Conservation (phyloP, 176 grass and related monocot species). For the Oryza punctata region DNA sequence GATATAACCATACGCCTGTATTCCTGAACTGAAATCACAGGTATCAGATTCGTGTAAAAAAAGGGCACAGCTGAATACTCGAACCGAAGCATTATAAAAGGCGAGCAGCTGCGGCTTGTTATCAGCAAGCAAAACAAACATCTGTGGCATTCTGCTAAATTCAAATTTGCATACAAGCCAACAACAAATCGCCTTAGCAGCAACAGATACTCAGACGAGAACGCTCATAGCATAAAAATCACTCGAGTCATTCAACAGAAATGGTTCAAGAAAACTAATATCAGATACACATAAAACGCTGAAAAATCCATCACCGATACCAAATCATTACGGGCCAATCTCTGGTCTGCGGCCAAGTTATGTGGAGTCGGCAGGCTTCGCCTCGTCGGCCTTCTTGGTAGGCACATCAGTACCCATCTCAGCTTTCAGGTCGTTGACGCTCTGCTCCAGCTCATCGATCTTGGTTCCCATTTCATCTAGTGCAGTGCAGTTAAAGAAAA, state of each 20-base stretch:
- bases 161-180: background rate
- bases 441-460: conserved; percentile 93
- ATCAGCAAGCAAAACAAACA: background rate
- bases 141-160: background rate
- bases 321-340: conserved; percentile 20
- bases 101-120: background rate
- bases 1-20: background rate
- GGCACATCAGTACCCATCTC: conserved; percentile 65
- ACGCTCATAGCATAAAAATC: conserved; percentile 6
- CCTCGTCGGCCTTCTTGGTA: conserved; percentile 61
- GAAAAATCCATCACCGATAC: conserved; percentile 2
- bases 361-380: conserved; percentile 46
- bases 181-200: conserved; percentile 5
- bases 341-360: conserved; percentile 33
- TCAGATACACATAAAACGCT: conserved; percentile 5
- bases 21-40: background rate
- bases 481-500: conserved; percentile 70
- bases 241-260: conserved; percentile 14
- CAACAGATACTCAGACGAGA: background rate
- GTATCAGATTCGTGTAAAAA: background rate
- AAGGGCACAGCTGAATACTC: background rate
- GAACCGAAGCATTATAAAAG: background rate
- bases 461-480: conserved; percentile 95
- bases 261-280: conserved; percentile 16
- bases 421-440: conserved; percentile 84